Conservation (phyloP, 257 asterid genomes). For the Solanum ossicruentum region DNA sequence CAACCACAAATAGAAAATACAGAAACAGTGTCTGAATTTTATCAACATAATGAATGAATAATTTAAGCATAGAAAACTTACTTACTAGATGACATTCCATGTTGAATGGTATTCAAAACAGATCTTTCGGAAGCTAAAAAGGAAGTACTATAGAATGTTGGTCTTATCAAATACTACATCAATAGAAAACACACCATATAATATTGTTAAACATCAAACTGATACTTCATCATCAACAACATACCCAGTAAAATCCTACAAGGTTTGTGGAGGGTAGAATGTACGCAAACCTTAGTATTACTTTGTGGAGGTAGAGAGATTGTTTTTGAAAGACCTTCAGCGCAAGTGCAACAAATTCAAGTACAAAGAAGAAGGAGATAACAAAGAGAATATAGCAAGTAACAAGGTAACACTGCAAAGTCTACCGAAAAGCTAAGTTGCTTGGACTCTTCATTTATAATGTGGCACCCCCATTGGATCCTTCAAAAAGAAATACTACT, state of each 20-base stretch:
- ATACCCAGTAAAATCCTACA: not conserved
- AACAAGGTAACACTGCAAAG: too few relatives aligned
- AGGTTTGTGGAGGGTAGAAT: not conserved
- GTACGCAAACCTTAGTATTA: not conserved
- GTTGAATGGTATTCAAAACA: not conserved
- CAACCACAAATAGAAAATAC: not conserved
- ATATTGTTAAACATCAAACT: not conserved
- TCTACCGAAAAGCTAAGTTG: too few relatives aligned
- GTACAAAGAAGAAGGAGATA: too few relatives aligned
- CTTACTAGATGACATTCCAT: not conserved
- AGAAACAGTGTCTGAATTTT: not conserved
- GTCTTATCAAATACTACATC: not conserved
- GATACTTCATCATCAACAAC: not conserved
- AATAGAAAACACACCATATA: too few relatives aligned
- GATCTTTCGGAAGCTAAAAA: not conserved
- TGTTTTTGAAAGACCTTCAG: not conserved
- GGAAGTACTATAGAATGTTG: not conserved
- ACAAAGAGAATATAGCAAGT: too few relatives aligned
- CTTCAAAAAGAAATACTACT: too few relatives aligned
- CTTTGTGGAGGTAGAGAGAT: not conserved
- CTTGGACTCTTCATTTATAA: too few relatives aligned
- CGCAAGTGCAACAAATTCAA: not conserved
- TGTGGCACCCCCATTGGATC: too few relatives aligned
- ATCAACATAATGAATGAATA: not conserved
- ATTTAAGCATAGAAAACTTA: not conserved